Conservation (phyloP, 306 rosid genomes). For the Prunus davidiana region DNA sequence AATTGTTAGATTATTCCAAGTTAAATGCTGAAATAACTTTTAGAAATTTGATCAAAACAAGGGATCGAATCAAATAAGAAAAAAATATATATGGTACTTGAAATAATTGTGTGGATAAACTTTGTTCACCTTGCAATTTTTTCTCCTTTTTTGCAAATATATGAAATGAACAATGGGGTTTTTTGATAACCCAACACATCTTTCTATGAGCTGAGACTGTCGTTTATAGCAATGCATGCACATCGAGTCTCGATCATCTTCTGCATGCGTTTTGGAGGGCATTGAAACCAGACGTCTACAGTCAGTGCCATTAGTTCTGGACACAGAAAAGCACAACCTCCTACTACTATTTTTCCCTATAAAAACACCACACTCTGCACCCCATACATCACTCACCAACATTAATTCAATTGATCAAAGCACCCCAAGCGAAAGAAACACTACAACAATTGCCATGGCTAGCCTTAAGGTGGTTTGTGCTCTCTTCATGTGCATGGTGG, state of each 20-base stretch:
- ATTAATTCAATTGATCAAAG: not conserved
- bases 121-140: not conserved
- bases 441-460: not conserved
- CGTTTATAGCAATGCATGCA: not conserved
- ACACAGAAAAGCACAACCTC: not conserved
- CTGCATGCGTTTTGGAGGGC: constrained; percentile 3
- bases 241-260: not conserved
- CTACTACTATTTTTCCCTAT: not conserved
- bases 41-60: too few species aligned
- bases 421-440: not conserved
- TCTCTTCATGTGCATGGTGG: constrained; percentile 12
- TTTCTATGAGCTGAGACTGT: not conserved
- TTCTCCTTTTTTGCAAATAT: not conserved
- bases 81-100: not conserved
- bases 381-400: not conserved
- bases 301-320: too few species aligned
- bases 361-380: not conserved
- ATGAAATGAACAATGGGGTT: not conserved
- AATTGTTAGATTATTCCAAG: too few species aligned
- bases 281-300: not conserved
- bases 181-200: constrained; percentile 2
- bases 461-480: constrained; percentile 17
- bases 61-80: not conserved
- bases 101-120: not conserved
- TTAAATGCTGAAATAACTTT: too few species aligned